phyloP scores from a whole-genome alignment of 2,329 filamentous ascomycete genomes.

The Colletotrichum musicola region DNA sequence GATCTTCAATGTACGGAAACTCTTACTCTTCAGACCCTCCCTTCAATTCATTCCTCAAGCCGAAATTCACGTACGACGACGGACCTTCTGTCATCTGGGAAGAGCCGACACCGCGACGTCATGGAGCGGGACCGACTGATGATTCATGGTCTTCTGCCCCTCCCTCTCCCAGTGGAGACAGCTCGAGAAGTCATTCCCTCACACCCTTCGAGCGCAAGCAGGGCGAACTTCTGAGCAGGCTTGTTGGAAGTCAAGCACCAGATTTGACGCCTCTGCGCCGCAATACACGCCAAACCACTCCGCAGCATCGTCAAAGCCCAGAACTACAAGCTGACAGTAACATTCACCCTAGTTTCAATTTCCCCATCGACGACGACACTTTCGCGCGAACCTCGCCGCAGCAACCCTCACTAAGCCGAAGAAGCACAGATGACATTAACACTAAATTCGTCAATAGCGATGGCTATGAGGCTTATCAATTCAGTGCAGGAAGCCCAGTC shows the following conservation, averaged over 20 bases:
- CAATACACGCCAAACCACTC: slow-evolving; percentile 29
- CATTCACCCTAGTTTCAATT: slow-evolving; percentile 62
- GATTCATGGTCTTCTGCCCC: slow-evolving; percentile 15
- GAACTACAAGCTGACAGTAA: slow-evolving; percentile 50
- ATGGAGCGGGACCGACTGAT: not conserved
- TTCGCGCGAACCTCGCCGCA: slow-evolving; percentile 52
- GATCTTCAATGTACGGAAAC: slow-evolving; percentile 62
- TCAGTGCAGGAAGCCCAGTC: slow-evolving; percentile 61
- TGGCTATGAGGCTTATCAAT: slow-evolving; percentile 59
- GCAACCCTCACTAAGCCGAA: slow-evolving; percentile 58
- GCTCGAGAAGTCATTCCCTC: slow-evolving; percentile 41
- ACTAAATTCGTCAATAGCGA: slow-evolving; percentile 70
- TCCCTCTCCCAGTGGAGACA: slow-evolving; percentile 40
- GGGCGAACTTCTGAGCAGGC: slow-evolving; percentile 50
- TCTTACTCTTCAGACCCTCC: slow-evolving; percentile 36
- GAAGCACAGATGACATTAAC: slow-evolving; percentile 71
- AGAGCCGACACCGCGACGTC: not conserved
- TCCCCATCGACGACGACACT: slow-evolving; percentile 58
- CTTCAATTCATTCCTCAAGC: slow-evolving; percentile 15
- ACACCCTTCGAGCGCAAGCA: slow-evolving; percentile 57
- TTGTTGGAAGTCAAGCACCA: slow-evolving; percentile 50
- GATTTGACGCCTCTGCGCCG: slow-evolving; percentile 26
- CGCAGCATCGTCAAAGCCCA: slow-evolving; percentile 14
- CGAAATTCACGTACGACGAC: slow-evolving; percentile 2
- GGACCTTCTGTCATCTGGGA: slow-evolving; percentile 3